phyloP scores from a whole-genome alignment of 139 green algal species.

The Gonium pectorale region DNA sequence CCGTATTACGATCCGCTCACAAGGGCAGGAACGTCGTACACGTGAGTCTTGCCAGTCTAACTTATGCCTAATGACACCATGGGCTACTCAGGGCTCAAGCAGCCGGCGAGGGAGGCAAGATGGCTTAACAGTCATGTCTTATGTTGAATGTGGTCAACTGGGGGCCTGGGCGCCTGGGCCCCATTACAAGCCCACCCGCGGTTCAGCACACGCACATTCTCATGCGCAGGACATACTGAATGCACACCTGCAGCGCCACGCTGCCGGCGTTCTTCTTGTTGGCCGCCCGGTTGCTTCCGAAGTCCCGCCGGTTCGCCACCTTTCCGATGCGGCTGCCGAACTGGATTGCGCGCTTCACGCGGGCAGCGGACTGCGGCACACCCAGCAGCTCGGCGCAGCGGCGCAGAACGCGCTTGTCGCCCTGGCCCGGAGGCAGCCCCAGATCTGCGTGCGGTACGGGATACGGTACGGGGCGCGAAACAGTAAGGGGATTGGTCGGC shows the following conservation, averaged over 20 bases:
- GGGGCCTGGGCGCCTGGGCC: background rate
- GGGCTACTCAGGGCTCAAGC: background rate
- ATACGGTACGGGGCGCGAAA: background rate
- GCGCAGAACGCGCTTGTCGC: conserved; percentile 93
- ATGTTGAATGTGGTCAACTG: background rate
- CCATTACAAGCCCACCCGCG: background rate
- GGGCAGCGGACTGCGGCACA: conserved; percentile 69
- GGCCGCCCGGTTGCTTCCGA: conserved; percentile 87
- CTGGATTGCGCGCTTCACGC: conserved; percentile 94
- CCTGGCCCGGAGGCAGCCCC: conserved; percentile 53
- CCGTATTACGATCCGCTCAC: too few species aligned
- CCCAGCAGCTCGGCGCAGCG: conserved; percentile 70
- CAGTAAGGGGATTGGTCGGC: background rate
- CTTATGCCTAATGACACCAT: background rate
- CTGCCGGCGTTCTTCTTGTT: conserved; percentile 66
- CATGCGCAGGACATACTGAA: background rate
- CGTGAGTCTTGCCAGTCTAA: background rate
- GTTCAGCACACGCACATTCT: background rate
- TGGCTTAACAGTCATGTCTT: background rate
- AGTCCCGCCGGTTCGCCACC: conserved; percentile 82
- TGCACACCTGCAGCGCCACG: conserved; percentile 35
- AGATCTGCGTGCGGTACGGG: conserved; percentile 5
- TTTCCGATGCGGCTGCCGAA: conserved; percentile 92
- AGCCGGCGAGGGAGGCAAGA: background rate
- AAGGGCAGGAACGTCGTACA: background rate